phyloP scores from a whole-genome alignment of 495 filamentous ascomycete genomes.

The Pyronema omphalodes region DNA sequence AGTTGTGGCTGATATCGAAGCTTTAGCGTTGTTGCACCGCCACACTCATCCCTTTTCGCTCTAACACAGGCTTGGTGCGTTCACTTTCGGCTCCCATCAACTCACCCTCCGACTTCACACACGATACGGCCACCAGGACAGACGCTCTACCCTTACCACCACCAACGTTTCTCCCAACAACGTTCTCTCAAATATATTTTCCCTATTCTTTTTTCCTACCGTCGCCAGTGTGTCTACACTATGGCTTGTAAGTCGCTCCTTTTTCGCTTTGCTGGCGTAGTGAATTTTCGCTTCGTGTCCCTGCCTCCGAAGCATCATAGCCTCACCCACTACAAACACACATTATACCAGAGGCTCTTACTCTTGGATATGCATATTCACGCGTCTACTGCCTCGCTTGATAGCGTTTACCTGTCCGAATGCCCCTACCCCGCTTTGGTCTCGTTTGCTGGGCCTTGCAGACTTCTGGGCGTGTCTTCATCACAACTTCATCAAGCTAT shows the following conservation, averaged over 20 bases:
- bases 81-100: neutral
- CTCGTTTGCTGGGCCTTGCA: neutral
- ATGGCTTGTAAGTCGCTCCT: conserved; percentile 11
- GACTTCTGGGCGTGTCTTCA: conserved; percentile 5
- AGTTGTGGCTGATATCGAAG: too few relatives aligned
- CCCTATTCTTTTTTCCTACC: neutral
- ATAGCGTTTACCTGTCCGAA: neutral
- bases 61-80: too few relatives aligned
- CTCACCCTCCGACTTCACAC: neutral
- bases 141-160: conserved; percentile 3
- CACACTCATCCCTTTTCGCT: too few relatives aligned
- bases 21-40: too few relatives aligned
- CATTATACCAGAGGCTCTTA: neutral
- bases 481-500: conserved; percentile 11
- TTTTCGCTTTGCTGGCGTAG: neutral
- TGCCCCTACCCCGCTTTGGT: neutral
- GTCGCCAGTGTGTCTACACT: neutral
- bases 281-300: neutral
- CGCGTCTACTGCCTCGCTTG: neutral
- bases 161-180: conserved; percentile 15
- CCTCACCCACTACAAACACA: conserved; percentile 1
- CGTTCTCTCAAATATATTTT: neutral
- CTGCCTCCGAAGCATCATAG: neutral
- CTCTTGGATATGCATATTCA: neutral
- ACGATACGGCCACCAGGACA: neutral